These are phyloP conservation scores for Polymyxa betae DNA, from an alignment of 208 protist genomes.

Conservation along the genomic window DNA sequence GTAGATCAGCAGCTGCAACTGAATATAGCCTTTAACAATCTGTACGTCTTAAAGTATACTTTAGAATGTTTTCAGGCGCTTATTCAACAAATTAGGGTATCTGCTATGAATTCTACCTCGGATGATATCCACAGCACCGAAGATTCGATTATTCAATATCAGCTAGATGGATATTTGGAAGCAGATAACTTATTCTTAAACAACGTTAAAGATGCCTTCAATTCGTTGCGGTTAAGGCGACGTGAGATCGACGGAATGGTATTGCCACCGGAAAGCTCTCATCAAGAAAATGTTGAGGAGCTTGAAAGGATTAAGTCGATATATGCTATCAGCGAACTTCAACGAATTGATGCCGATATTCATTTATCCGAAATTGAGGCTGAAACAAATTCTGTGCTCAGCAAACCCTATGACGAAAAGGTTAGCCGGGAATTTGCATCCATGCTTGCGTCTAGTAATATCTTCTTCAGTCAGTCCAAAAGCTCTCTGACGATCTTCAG, in stretches of 20 bases:
- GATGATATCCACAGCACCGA: background rate
- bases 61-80: too few relatives aligned
- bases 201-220: too few relatives aligned
- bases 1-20: background rate
- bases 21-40: too few relatives aligned
- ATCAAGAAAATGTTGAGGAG: background rate
- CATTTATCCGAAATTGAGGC: background rate
- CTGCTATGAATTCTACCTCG: background rate
- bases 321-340: background rate
- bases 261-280: background rate
- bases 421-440: background rate
- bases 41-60: too few relatives aligned
- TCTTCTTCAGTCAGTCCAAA: background rate
- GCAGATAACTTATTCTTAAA: background rate
- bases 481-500: background rate
- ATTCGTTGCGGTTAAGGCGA: too few relatives aligned
- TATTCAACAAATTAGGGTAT: too few relatives aligned
- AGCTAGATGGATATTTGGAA: background rate
- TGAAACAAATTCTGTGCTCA: background rate
- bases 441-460: background rate
- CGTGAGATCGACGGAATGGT: too few relatives aligned
- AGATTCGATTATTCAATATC: background rate
- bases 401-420: background rate
- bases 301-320: constrained; percentile 21
- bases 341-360: constrained; percentile 8